Percentiles rank a stretch among this genome's conserved stretches.
Evolutionary conservation across 345 rosid genomes (phyloP).

Genomic region (Carallia brachiata): DNA sequence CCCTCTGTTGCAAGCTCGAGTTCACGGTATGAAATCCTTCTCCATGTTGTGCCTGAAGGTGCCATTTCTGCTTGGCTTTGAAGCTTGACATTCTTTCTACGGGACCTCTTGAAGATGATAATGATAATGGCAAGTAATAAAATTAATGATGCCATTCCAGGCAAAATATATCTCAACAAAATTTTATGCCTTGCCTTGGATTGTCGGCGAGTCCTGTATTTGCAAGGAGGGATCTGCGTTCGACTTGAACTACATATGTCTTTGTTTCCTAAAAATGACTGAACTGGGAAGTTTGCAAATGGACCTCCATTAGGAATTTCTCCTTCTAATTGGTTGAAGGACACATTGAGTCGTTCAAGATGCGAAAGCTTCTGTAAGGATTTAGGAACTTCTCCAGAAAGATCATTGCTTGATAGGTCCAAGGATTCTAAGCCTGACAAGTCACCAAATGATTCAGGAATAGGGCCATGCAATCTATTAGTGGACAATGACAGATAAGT

Average conservation of each 20-base stretch:
- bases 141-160: not conserved
- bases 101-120: not conserved
- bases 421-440: slow-evolving; percentile 8
- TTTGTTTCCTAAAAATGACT: too few relatives aligned
- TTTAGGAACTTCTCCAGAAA: slow-evolving; percentile 1
- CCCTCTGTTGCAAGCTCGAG: slow-evolving; percentile 6
- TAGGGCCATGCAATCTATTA: slow-evolving; percentile 4
- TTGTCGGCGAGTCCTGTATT: too few relatives aligned
- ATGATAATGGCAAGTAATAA: not conserved
- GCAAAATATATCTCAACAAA: too few relatives aligned
- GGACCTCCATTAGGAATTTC: too few relatives aligned
- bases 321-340: too few relatives aligned
- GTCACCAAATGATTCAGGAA: slow-evolving; percentile 18
- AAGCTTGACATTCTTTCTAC: not conserved
- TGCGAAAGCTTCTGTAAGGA: too few relatives aligned
- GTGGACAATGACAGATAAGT: not conserved
- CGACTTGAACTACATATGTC: too few relatives aligned
- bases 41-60: not conserved
- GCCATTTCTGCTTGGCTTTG: not conserved
- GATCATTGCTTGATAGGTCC: slow-evolving; percentile 12
- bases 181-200: too few relatives aligned
- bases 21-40: slow-evolving; percentile 15
- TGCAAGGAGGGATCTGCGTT: too few relatives aligned
- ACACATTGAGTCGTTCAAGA: too few relatives aligned
- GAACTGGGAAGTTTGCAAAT: too few relatives aligned